Percentiles rank a stretch among this genome's conserved stretches.
Evolutionary conservation across 305 asterid genomes (phyloP).

Genomic region (Ajuga reptans): DNA sequence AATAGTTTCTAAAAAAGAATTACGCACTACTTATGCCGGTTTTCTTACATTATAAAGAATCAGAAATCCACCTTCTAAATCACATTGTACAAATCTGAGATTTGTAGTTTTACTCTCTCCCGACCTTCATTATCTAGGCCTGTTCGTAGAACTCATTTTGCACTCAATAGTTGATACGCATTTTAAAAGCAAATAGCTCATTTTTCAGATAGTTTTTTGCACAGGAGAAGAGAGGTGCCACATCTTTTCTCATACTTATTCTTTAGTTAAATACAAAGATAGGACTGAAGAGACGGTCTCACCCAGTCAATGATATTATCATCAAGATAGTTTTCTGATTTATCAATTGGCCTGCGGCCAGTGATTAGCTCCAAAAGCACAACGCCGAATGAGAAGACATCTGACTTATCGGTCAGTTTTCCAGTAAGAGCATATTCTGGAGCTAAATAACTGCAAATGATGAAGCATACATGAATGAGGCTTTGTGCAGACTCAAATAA

Average conservation of each 20-base stretch:
- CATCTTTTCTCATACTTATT: not conserved
- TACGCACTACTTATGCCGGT: not conserved
- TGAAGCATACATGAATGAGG: slow-evolving; percentile 8
- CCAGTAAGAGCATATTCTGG: slow-evolving; percentile 95
- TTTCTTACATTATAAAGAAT: not conserved
- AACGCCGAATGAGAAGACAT: slow-evolving; percentile 87
- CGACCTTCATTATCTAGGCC: not conserved
- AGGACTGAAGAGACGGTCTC: slow-evolving; percentile 21
- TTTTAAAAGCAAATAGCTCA: not conserved
- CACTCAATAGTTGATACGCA: not conserved
- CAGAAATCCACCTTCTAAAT: not conserved
- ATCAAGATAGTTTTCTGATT: slow-evolving; percentile 68
- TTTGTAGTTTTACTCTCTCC: not conserved
- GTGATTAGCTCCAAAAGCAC: slow-evolving; percentile 86
- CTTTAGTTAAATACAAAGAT: not conserved
- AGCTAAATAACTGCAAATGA: slow-evolving; percentile 68
- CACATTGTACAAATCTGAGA: not conserved
- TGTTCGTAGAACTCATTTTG: not conserved
- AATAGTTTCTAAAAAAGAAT: not conserved
- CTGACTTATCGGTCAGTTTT: slow-evolving; percentile 79
- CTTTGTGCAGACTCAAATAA: not conserved
- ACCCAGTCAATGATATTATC: slow-evolving; percentile 93
- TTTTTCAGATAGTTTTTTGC: too few species aligned
- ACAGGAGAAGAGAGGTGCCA: too few species aligned
- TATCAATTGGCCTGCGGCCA: slow-evolving; percentile 82